Base-by-base conservation (phyloP, 1,139 yeast genomes). In the Arxiozyma slooffiae region DNA sequence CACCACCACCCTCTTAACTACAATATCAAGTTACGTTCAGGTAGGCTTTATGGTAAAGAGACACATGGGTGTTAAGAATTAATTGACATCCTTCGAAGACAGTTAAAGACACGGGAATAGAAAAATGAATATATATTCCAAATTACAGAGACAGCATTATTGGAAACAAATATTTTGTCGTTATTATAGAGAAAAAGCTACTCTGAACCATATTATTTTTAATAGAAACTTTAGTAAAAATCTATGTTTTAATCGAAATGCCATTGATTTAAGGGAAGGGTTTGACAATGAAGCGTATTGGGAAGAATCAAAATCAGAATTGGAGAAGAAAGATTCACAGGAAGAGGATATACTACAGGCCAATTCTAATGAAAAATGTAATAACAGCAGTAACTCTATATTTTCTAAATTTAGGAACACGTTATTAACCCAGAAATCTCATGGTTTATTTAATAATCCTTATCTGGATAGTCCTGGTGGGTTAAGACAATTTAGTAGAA, bases 391-490 rank as follows among this genome's bases (percentile, higher is more conserved):
- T 18, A 24, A 24, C 42, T 18, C 39, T 47, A n/a, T n/a, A n/a
- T n/a, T 26, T 21, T 41, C 42, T 11, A 48, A 37, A 38, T 24
- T 37, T 17, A 53, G 40, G 23, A 41, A 26, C 60, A 64, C n/a
- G n/a, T n/a, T n/a, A n/a, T n/a, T n/a, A n/a, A n/a, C n/a, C n/a
- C n/a, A n/a, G n/a, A n/a, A n/a, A n/a, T n/a, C n/a, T n/a, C n/a
- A n/a, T 0, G 97, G 97, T 0, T 72, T 92, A 39, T 89, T 92
- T 64, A 73, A 75, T 49, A 90, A 90, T 61, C 82, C 82, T 30
- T 77, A 77, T 54, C 71, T 92, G 46, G 77, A 76, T 1, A 74
- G 81, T 2, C 88, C 97, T 0, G 71, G 76, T 21, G 96, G 96
- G 0, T 69, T 92, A 26, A 70, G 77, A 22, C 74, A 77, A 49